Percentiles rank a stretch among this genome's conserved stretches.
phyloP scores from a whole-genome alignment of 768 basidiomycete genomes.

The Termitomyces sp. region DNA sequence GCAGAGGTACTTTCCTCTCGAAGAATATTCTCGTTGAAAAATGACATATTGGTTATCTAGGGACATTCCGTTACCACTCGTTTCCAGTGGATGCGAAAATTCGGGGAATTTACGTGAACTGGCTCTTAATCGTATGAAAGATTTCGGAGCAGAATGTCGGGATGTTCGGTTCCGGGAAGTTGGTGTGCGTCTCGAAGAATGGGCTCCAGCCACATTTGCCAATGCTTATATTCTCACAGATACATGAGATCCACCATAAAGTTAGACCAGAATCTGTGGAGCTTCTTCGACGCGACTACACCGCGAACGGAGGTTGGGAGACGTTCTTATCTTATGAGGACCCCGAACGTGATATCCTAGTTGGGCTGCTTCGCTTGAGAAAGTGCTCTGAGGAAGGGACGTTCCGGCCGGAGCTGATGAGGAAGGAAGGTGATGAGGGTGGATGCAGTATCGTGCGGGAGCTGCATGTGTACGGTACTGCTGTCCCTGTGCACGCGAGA shows the following conservation, averaged over 20 bases:
- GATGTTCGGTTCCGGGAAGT: conserved; percentile 98
- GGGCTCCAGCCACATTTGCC: background rate
- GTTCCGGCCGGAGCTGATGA: conserved; percentile 88
- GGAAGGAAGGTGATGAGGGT: conserved; percentile 64
- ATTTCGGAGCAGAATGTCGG: conserved; percentile 96
- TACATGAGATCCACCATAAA: conserved; percentile 98
- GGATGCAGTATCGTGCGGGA: conserved; percentile 92
- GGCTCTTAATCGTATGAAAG: conserved; percentile 96
- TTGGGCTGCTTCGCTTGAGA: conserved; percentile 86
- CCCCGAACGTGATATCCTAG: conserved; percentile 93
- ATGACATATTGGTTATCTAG: conserved; percentile 33
- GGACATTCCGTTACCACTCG: conserved; percentile 95
- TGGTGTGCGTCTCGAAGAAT: conserved; percentile 57
- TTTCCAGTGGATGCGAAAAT: conserved; percentile 96
- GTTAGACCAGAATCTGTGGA: conserved; percentile 95
- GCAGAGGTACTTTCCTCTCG: conserved; percentile 58
- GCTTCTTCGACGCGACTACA: conserved; percentile 91
- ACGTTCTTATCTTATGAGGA: conserved; percentile 99
- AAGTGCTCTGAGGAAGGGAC: conserved; percentile 98
- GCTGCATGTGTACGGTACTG: conserved; percentile 96
- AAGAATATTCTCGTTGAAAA: background rate
- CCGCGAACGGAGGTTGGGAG: conserved; percentile 99
- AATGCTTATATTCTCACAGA: conserved; percentile 41
- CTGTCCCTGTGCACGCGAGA: conserved; percentile 93
- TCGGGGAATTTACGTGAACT: conserved; percentile 95